Conservation (phyloP, 805 yeast genomes). For the Sugiyamaella lignohabitans region DNA sequence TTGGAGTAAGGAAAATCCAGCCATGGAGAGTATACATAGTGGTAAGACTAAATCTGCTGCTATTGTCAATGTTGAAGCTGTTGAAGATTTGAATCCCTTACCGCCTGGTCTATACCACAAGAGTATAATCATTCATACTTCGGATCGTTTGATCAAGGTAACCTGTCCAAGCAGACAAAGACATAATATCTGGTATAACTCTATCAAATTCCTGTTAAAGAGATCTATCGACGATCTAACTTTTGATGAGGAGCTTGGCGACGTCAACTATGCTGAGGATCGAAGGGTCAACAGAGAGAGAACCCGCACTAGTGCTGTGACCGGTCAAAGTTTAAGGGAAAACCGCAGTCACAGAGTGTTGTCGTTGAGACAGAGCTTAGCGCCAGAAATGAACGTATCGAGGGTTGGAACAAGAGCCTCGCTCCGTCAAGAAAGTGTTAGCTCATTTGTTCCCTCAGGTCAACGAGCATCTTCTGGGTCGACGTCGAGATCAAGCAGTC, state of each 20-base stretch:
- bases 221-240: conserved; percentile 22
- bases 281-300: conserved; percentile 15
- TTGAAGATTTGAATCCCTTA: conserved; percentile 76
- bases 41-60: conserved; percentile 74
- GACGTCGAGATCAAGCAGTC: conserved; percentile 9
- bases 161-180: conserved; percentile 85
- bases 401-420: conserved; percentile 9
- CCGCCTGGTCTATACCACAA: conserved; percentile 87
- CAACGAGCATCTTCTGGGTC: conserved; percentile 4
- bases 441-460: conserved; percentile 8
- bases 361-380: conserved; percentile 21
- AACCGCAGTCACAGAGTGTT: conserved; percentile 14
- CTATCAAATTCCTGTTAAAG: conserved; percentile 67
- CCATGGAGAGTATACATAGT: conserved; percentile 45
- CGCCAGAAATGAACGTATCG: conserved; percentile 22
- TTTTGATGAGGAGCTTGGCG: conserved; percentile 21
- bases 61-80: conserved; percentile 69
- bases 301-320: conserved; percentile 10
- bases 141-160: conserved; percentile 58
- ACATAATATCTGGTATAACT: conserved; percentile 87
- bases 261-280: conserved; percentile 14
- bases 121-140: conserved; percentile 70
- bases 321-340: conserved; percentile 9
- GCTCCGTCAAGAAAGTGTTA: conserved; percentile 14
- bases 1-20: conserved; percentile 83